A percentile compares a stretch with the other conserved stretches of the same genome.
Conservation (phyloP, 2,329 filamentous ascomycete genomes). For the Sphaceloma murrayae region DNA sequence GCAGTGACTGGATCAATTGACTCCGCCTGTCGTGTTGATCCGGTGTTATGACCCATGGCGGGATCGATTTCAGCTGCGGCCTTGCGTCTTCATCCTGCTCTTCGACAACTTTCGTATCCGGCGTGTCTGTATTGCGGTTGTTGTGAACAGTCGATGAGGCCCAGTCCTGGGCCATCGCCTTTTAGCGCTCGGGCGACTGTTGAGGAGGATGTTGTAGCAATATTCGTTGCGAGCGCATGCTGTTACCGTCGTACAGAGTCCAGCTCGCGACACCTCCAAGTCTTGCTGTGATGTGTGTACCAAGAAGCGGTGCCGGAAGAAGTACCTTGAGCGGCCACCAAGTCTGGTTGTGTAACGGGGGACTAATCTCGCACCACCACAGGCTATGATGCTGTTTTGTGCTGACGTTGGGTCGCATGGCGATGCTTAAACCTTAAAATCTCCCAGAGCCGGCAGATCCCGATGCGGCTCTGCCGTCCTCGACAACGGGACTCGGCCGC, state of each 20-base stretch:
- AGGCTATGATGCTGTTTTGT: constrained; percentile 4
- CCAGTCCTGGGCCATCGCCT: constrained; percentile 19
- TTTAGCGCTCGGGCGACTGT: constrained; percentile 12
- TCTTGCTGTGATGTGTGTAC: not conserved
- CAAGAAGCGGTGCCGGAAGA: not conserved
- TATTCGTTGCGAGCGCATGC: constrained; percentile 9
- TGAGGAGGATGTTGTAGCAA: constrained; percentile 13
- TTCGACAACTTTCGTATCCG: constrained; percentile 7
- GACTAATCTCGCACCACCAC: not conserved
- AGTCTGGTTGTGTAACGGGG: too few species aligned
- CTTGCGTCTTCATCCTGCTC: constrained; percentile 16
- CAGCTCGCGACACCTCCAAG: not conserved
- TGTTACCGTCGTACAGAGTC: constrained; percentile 2
- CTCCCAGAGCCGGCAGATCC: constrained; percentile 7
- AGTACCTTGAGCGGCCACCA: too few species aligned
- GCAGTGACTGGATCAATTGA: constrained; percentile 17
- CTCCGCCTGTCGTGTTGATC: constrained; percentile 24
- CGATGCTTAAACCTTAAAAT: not conserved
- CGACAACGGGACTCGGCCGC: not conserved
- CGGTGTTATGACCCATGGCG: constrained; percentile 31
- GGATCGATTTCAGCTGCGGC: constrained; percentile 23
- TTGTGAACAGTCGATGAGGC: constrained; percentile 19
- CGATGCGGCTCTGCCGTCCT: not conserved
- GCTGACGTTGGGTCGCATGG: constrained; percentile 3
- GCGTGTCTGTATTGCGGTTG: constrained; percentile 16